Conservation (phyloP, 441 rosid species). For the Daphne laureola region DNA sequence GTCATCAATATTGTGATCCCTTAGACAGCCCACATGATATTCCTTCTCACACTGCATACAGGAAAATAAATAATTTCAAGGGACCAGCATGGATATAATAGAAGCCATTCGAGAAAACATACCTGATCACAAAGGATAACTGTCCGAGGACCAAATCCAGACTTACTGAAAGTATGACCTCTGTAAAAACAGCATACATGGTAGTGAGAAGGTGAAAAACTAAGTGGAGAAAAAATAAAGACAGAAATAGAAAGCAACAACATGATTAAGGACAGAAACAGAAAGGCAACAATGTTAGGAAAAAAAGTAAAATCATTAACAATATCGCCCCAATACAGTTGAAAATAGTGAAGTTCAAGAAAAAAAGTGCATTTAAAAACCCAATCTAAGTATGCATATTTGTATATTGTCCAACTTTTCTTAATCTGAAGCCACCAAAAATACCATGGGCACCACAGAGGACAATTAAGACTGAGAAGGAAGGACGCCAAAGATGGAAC, state of each 20-base stretch:
- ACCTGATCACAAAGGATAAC: slow-evolving; percentile 95
- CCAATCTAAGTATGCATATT: too few species aligned
- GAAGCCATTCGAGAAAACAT: slow-evolving; percentile 11
- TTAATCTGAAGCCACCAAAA: too few species aligned
- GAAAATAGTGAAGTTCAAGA: too few species aligned
- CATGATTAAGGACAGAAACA: not conserved
- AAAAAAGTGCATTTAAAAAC: too few species aligned
- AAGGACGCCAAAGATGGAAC: not conserved
- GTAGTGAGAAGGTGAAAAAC: slow-evolving; percentile 6
- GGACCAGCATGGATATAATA: slow-evolving; percentile 3
- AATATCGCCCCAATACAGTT: too few species aligned
- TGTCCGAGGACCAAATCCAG: slow-evolving; percentile 70
- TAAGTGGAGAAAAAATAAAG: slow-evolving; percentile 9
- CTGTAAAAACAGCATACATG: slow-evolving; percentile 34
- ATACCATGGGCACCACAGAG: too few species aligned
- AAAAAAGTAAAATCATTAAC: slow-evolving; percentile 4
- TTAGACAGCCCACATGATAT: slow-evolving; percentile 89
- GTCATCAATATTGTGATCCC: slow-evolving; percentile 70
- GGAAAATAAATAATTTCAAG: slow-evolving; percentile 9
- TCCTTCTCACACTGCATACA: slow-evolving; percentile 82
- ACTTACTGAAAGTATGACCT: slow-evolving; percentile 53
- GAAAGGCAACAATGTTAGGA: not conserved
- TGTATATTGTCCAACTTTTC: too few species aligned
- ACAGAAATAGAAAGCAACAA: not conserved
- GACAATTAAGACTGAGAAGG: not conserved